Base-by-base conservation (phyloP, 192 early-diverging fungal genomes). In the Nowakowskiella sp. region DNA sequence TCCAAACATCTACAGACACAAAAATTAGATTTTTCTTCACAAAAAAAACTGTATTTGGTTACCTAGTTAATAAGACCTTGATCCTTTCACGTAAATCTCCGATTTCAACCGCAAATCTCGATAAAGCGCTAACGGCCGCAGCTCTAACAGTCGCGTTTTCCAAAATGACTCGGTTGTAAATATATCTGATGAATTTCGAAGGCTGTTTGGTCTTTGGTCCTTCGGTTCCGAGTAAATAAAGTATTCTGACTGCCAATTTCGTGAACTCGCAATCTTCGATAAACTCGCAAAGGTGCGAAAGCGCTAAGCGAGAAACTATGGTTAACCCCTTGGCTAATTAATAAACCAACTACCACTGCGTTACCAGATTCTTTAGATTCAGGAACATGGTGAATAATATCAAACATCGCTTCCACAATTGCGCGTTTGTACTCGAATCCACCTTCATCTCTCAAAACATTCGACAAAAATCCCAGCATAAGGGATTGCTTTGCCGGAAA, bases 201-300 rank as follows among this genome's bases (percentile, higher is more conserved):
- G 96, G 93, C 19, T 85, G 85, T n/a, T 78, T 57, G 9, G 90
- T 92, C 56, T 81, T 84, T 16, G 96, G 96, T 1, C 96, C 94
- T 61, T 96, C 91, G 4, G 86, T 72, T 45, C 96, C 96, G 29
- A 99, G 73, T 32, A 99, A 74, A 71, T 97, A 87, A 46, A 99
- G 72, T 54, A 97, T 90, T 44, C 93, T 85, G 47, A 99, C 94
- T n/a, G 94, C 92, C 4, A 99, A 78, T 71, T 99, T 97, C 13
- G 90, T 89, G 67, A 93, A 99, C 66, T 99, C 96, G 69, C 96
- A 99, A 63, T 99, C 96, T 64, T 99, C 96, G 61, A 99, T 99
- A 53, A 99, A 97, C 74, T 99, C 96, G 68, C 96, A 99, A 44
- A 99, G 74, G 54, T 97, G 90, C 6, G 87, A 86, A 43, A 99